These are phyloP conservation scores for Heracleum sosnowskyi DNA, from an alignment of 129 eudicot genomes.

Conservation along the genomic window DNA sequence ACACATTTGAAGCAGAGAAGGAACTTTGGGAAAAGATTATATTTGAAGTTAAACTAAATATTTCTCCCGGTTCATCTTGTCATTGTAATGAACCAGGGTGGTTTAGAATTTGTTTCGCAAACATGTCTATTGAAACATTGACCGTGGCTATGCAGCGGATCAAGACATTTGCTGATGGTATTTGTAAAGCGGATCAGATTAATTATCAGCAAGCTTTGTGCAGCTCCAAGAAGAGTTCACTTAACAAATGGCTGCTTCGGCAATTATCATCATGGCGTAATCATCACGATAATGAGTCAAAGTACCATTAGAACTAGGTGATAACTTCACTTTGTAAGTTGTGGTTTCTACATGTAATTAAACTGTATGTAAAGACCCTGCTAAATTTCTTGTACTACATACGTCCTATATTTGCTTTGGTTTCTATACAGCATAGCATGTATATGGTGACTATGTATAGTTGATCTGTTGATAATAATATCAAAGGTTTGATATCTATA, in stretches of 20 bases:
- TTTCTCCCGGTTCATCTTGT: conserved; percentile 61
- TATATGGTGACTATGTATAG: too few relatives aligned
- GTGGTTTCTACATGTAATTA: neutral
- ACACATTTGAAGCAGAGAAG: conserved; percentile 47
- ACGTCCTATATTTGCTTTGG: neutral
- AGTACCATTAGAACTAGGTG: conserved; percentile 11
- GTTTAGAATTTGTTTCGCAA: conserved; percentile 60
- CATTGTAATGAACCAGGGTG: conserved; percentile 66
- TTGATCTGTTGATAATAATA: too few relatives aligned
- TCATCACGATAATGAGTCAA: neutral
- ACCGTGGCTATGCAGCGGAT: conserved; percentile 31
- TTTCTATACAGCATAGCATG: too few relatives aligned
- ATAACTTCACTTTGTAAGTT: neutral
- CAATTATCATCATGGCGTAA: conserved; percentile 8
- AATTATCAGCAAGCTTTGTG: neutral
- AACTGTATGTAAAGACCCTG: neutral
- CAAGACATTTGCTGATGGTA: conserved; percentile 22
- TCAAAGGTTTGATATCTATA: too few relatives aligned
- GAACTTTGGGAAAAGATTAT: conserved; percentile 47
- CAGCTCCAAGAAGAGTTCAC: conserved; percentile 5
- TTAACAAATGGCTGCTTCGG: conserved; percentile 25
- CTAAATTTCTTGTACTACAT: neutral
- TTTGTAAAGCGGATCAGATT: neutral
- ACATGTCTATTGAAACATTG: conserved; percentile 32
- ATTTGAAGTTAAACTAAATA: conserved; percentile 29